These are phyloP conservation scores for Colletotrichum brevisporum DNA, from an alignment of 2,329 filamentous ascomycete species.

Conservation along the genomic window DNA sequence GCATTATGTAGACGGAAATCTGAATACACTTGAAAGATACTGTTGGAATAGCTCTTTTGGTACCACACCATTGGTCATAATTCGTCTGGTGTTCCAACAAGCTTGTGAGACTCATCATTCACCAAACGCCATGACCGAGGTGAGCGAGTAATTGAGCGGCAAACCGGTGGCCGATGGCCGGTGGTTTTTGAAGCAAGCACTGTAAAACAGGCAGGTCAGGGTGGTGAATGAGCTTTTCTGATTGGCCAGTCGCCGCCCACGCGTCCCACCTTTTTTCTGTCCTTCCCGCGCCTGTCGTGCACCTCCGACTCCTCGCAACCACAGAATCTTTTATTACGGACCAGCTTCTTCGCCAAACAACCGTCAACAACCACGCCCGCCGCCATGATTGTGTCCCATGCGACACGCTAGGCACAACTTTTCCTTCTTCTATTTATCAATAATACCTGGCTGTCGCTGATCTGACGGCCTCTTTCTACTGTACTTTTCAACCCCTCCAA, in stretches of 20 bases:
- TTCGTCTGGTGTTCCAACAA: not conserved
- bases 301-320: slow-evolving; percentile 36
- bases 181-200: slow-evolving; percentile 23
- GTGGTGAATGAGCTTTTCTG: slow-evolving; percentile 19
- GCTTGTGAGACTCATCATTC: not conserved
- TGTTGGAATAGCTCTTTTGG: not conserved
- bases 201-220: slow-evolving; percentile 19
- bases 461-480: slow-evolving; percentile 13
- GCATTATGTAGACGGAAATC: slow-evolving; percentile 34
- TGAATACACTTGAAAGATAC: slow-evolving; percentile 28
- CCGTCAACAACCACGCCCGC: slow-evolving; percentile 14
- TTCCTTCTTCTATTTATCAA: not conserved
- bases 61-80: not conserved
- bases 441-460: slow-evolving; percentile 9
- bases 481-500: slow-evolving; percentile 34
- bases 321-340: slow-evolving; percentile 37
- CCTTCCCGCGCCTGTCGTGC: slow-evolving; percentile 39
- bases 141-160: slow-evolving; percentile 28
- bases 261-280: slow-evolving; percentile 41
- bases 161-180: slow-evolving; percentile 12
- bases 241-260: slow-evolving; percentile 32
- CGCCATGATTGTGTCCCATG: slow-evolving; percentile 35
- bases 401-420: slow-evolving; percentile 22
- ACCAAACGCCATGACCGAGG: not conserved
- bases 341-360: slow-evolving; percentile 35